Base-by-base conservation (phyloP, 2,329 filamentous ascomycete genomes). In the Neonectria neomacrospora region DNA sequence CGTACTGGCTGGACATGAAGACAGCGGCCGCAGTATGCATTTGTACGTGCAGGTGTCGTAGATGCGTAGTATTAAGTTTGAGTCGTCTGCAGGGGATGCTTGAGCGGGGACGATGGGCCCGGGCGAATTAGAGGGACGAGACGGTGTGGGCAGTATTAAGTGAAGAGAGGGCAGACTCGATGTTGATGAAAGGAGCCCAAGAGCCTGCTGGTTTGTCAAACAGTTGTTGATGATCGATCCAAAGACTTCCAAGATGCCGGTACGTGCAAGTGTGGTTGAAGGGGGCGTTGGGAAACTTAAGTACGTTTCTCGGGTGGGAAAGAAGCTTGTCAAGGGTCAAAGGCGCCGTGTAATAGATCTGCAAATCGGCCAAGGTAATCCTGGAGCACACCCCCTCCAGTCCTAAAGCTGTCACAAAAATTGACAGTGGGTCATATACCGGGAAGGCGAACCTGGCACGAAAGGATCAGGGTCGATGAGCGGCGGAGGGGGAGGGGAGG, bases 1-100 rank as follows among this genome's bases (percentile, higher is more conserved):
- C 47, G 64, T 73, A 69, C 22, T 72, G 70, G 44, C 61, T 72
- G 68, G 76, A 70, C 76, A 74, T 75, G 68, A 75, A 72, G 58
- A 73, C 69, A 54, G 68, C 66, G 64, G 71, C 68, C 69, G 64
- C 54, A 58, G 61, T 69, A 67, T 67, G 71, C 71, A 73, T 73
- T 71, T 67, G 68, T 41, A 12, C 37, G 58, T 26, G 41, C 73
- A 50, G n/a, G 23, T 64, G 41, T 54, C 22, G 56, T 34, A 51
- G 50, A 37, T 47, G 5, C 53, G 63, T 51, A 50, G 58, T 61
- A 61, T 67, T 70, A 70, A 70, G 55, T 45, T 42, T 58, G 48
- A 20, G 26, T 44, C 26, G 53, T 65, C 65, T 61, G 48, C 56
- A 57, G 57, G 61, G 45, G 45, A 28, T 26, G 55, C 44, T 65